Evolutionary conservation across 2,329 filamentous ascomycete genomes (phyloP).

Genomic region (Thielaviopsis ethacetica): DNA sequence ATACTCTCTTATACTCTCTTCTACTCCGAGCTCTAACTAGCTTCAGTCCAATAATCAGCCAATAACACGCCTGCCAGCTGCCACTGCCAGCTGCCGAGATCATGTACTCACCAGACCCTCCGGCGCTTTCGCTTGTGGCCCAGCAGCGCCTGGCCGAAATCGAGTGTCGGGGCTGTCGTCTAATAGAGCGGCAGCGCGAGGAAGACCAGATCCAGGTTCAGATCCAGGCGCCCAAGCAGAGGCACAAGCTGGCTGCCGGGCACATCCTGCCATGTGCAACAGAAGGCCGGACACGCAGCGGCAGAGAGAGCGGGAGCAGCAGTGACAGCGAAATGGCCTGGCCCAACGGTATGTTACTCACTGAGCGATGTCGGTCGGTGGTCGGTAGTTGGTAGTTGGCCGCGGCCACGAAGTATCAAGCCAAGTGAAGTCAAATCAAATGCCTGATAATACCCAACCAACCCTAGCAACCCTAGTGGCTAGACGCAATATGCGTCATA

Average conservation of each 20-base stretch:
- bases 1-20: no score
- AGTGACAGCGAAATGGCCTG: neutral
- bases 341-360: neutral
- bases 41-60: neutral
- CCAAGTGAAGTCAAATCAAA: no score
- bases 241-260: no score
- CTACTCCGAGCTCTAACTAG: neutral
- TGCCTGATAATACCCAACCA: neutral
- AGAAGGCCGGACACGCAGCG: no score
- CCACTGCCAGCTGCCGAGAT: neutral
- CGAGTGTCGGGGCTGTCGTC: neutral
- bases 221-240: neutral
- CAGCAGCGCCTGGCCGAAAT: neutral
- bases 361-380: neutral
- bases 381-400: neutral
- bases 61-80: no score
- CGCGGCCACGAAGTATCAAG: neutral
- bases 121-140: neutral
- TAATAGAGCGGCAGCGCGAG: neutral
- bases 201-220: neutral
- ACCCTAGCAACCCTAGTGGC: neutral
- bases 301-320: neutral
- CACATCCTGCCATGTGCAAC: no score
- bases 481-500: neutral
- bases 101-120: neutral